phyloP scores from a whole-genome alignment of 176 grass and related monocot genomes.

The Puya raimondii region DNA sequence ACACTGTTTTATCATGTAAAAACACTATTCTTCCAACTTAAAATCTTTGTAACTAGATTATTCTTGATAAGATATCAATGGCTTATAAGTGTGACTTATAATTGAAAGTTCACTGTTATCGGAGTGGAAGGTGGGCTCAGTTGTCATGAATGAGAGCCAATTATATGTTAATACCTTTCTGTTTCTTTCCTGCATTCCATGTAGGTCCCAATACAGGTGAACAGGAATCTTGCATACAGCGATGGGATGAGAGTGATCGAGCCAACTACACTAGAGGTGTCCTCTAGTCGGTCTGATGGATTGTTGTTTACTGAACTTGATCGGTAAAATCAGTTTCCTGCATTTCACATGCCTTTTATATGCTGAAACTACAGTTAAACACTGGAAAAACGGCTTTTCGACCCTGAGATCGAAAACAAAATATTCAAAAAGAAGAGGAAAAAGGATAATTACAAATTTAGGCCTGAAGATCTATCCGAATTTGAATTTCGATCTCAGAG shows the following conservation, averaged over 20 bases:
- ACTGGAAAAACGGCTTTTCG: too few species aligned
- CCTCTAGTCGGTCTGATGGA: slow-evolving; percentile 44
- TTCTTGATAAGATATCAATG: too few species aligned
- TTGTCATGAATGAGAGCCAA: neutral
- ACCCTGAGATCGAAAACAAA: too few species aligned
- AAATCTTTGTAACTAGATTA: too few species aligned
- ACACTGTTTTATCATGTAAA: too few species aligned
- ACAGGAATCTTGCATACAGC: slow-evolving; percentile 64
- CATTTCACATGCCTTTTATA: neutral
- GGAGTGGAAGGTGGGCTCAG: neutral
- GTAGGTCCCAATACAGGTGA: slow-evolving; percentile 91
- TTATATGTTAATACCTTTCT: slow-evolving; percentile 12
- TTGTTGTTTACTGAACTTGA: slow-evolving; percentile 77
- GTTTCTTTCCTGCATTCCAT: slow-evolving; percentile 4
- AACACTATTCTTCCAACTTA: too few species aligned
- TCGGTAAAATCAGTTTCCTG: slow-evolving; percentile 43
- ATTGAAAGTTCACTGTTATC: too few species aligned
- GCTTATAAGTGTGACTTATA: neutral
- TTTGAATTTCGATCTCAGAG: too few species aligned
- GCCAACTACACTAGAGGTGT: slow-evolving; percentile 31
- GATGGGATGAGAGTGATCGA: slow-evolving; percentile 80
- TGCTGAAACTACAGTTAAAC: too few species aligned
- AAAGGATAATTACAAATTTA: too few species aligned
- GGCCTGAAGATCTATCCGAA: too few species aligned
- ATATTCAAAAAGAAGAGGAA: too few species aligned